Percentiles rank a stretch among this genome's conserved stretches.
phyloP scores from a whole-genome alignment of 768 basidiomycete genomes.

The Tylopilus subfusipes region DNA sequence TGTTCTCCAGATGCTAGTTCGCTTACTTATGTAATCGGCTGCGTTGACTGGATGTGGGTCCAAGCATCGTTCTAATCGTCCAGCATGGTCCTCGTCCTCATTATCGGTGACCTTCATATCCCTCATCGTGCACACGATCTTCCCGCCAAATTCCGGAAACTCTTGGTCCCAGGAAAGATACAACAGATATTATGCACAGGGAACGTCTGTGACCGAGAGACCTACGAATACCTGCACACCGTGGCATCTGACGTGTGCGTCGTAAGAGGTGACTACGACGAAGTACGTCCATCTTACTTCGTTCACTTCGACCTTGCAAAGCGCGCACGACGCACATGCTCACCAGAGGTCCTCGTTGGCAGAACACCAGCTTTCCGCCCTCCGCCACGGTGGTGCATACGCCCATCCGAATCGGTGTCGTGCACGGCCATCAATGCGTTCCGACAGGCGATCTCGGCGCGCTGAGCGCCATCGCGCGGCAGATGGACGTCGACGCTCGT shows the following conservation, averaged over 20 bases:
- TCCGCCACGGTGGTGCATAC: constrained; percentile 77
- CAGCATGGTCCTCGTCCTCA: constrained; percentile 77
- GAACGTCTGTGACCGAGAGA: constrained; percentile 96
- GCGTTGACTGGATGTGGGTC: background rate
- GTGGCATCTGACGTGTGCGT: constrained; percentile 92
- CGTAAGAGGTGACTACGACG: constrained; percentile 94
- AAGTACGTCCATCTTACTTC: constrained; percentile 47
- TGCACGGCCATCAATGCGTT: constrained; percentile 92
- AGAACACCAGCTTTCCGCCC: constrained; percentile 72
- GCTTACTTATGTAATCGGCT: constrained; percentile 29
- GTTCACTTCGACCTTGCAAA: background rate
- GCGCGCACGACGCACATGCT: background rate
- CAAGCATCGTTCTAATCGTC: constrained; percentile 3
- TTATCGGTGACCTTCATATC: constrained; percentile 97
- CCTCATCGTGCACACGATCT: constrained; percentile 88
- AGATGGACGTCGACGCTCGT: constrained; percentile 96
- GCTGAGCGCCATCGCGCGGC: constrained; percentile 81
- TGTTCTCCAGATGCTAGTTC: no score
- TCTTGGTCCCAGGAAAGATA: constrained; percentile 93
- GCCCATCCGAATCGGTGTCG: constrained; percentile 86
- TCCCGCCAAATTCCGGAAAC: constrained; percentile 94
- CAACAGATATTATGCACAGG: constrained; percentile 97
- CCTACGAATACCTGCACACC: constrained; percentile 91
- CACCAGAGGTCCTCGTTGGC: constrained; percentile 1
- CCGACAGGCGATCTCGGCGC: constrained; percentile 91